Evolutionary conservation across 2,329 filamentous ascomycete genomes (phyloP).

Genomic region (Allantophomopsis cytisporea): DNA sequence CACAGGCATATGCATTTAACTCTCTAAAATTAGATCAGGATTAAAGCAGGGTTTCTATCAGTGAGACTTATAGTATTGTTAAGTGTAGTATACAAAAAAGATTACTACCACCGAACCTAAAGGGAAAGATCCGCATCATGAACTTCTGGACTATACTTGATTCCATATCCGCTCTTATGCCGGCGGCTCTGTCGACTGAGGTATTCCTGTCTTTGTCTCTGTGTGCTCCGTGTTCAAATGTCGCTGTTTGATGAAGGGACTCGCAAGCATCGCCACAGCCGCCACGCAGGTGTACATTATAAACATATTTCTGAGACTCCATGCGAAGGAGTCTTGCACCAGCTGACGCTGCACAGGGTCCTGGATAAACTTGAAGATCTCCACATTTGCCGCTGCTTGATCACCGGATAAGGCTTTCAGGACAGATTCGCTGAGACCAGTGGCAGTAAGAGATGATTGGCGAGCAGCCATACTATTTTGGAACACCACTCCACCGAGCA

Average conservation of each 20-base stretch:
- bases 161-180: too few species aligned
- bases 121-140: too few species aligned
- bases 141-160: too few species aligned
- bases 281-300: constrained; percentile 11
- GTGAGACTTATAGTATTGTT: too few species aligned
- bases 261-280: constrained; percentile 20
- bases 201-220: constrained; percentile 36
- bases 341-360: constrained; percentile 5
- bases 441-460: constrained; percentile 2
- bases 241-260: constrained; percentile 26
- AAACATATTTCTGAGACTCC: constrained; percentile 11
- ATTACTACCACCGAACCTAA: too few species aligned
- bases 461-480: constrained; percentile 55
- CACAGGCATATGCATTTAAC: too few species aligned
- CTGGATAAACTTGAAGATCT: constrained; percentile 23
- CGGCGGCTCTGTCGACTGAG: too few species aligned
- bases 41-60: too few species aligned
- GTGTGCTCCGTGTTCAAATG: constrained; percentile 31
- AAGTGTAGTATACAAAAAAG: too few species aligned
- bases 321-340: constrained; percentile 7
- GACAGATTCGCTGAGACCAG: constrained; percentile 9
- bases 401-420: constrained; percentile 18
- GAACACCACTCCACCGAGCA: constrained; percentile 68
- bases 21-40: too few species aligned
- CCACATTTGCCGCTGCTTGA: constrained; percentile 12